Evolutionary conservation across 495 filamentous ascomycete species (phyloP).

Genomic region (Neurospora sp.): DNA sequence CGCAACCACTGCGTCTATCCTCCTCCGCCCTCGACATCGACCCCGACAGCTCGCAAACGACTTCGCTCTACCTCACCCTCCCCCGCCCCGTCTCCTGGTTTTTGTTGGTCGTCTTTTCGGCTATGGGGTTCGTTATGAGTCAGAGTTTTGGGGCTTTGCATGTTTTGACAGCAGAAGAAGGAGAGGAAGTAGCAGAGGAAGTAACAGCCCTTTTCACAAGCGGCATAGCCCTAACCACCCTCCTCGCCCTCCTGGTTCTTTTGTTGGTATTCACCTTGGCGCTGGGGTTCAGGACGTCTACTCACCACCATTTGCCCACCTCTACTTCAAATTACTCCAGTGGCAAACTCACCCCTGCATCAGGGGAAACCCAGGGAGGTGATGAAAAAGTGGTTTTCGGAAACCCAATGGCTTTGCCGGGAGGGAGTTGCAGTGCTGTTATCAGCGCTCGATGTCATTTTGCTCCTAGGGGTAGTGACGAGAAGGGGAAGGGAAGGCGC

Average conservation of each 20-base stretch:
- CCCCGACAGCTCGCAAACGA: conserved; percentile 24
- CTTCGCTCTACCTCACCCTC: conserved; percentile 31
- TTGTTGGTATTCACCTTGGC: conserved; percentile 19
- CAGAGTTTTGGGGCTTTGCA: conserved; percentile 20
- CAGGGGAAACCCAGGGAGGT: not conserved
- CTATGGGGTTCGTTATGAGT: conserved; percentile 27
- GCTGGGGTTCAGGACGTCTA: conserved; percentile 24
- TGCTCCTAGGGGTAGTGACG: not conserved
- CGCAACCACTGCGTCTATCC: conserved; percentile 29
- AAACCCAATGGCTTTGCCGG: conserved; percentile 31
- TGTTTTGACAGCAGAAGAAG: not conserved
- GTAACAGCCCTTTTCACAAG: conserved; percentile 20
- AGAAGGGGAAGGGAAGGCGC: conserved; percentile 4
- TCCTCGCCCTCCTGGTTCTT: conserved; percentile 24
- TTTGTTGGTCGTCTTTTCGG: conserved; percentile 25
- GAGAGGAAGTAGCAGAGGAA: not conserved
- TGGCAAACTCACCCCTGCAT: not conserved
- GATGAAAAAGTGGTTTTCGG: conserved; percentile 6
- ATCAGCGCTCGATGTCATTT: conserved; percentile 32
- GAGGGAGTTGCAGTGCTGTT: conserved; percentile 32
- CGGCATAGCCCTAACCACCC: conserved; percentile 23
- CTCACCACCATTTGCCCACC: too few relatives aligned
- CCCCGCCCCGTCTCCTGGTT: conserved; percentile 29
- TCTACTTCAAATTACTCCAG: not conserved
- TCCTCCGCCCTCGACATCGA: conserved; percentile 16